Evolutionary conservation across 2,329 filamentous ascomycete species (phyloP), one percentile per base, ranked within the genome.

Genomic region (Cryphonectria naterciae): DNA sequence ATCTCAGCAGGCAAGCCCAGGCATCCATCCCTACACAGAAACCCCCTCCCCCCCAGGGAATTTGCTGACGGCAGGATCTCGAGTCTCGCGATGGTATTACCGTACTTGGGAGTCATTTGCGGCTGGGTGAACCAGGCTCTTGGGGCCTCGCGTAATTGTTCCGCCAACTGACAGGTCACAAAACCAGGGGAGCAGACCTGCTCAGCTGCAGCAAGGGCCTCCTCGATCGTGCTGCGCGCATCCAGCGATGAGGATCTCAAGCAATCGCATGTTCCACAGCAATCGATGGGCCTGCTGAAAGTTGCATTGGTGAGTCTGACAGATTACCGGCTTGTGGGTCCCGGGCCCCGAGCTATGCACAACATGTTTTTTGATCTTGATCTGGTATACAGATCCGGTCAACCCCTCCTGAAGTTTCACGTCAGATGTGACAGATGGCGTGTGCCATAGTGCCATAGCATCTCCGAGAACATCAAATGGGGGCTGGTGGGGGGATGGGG

Each of bases 241-340:
- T 17, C 2, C 15, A 19, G 54, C 54, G 6, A 58, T 32, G 25
- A 28, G 54, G 54, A 58, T 58, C 54, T 58, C 54, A 58, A 58
- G 7, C 13, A 58, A 32, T 58, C 54, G 7, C 5, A 32, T 35
- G 54, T 58, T 35, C 28, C 54, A 32, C 17, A 19, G 15, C 22
- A 19, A 28, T 28, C 54, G 25, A 2, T 28, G 28, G 7, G n/a
- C 19, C 43, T 52, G 43, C 64, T 32, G 46, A 17, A 49, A 54
- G 35, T 58, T 35, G 64, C 64, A 52, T 63, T 32, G 46, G 67
- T 68, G 35, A 65, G 68, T 65, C 69, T 68, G 65, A 63, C 54
- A 70, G 69, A 35, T 65, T 56, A 56, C 58, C 68, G 70, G 70
- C 49, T 67, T 60, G 60, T 72, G 68, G 68, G 35, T 67, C 62